Evolutionary conservation across 768 basidiomycete genomes (phyloP).

Genomic region (Sarcodon aspratus): DNA sequence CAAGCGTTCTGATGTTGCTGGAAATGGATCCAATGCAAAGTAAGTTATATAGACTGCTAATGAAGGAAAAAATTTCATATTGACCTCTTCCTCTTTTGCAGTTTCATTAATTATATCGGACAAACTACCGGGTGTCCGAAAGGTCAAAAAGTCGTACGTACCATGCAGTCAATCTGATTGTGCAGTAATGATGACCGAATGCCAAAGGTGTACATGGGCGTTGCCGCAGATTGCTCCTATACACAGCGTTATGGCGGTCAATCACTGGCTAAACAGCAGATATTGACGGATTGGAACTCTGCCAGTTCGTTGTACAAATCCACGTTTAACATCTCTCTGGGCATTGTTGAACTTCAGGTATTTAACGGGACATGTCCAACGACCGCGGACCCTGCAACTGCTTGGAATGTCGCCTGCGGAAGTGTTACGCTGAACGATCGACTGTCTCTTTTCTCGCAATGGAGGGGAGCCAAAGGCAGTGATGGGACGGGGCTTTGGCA

Average conservation of each 20-base stretch:
- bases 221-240: constrained; percentile 82
- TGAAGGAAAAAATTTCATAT: background rate
- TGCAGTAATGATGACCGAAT: constrained; percentile 8
- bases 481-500: constrained; percentile 83
- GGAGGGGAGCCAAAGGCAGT: constrained; percentile 64
- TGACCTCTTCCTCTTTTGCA: constrained; percentile 15
- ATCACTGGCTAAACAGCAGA: constrained; percentile 59
- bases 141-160: constrained; percentile 53
- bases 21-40: constrained; percentile 42
- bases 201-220: constrained; percentile 58
- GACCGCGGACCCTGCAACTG: constrained; percentile 32
- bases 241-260: constrained; percentile 49
- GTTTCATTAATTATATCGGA: constrained; percentile 64
- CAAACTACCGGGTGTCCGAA: constrained; percentile 60
- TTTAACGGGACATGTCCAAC: constrained; percentile 55
- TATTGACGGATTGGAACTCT: constrained; percentile 73
- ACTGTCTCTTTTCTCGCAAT: constrained; percentile 69
- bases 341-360: constrained; percentile 72
- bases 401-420: constrained; percentile 72
- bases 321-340: constrained; percentile 79
- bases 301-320: constrained; percentile 63
- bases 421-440: constrained; percentile 52
- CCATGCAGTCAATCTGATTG: too few species aligned
- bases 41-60: constrained; percentile 13
- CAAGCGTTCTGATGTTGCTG: constrained; percentile 46